Evolutionary conservation across 148 eudicot species (phyloP).

Genomic region (Vaccinium macrocarpon): DNA sequence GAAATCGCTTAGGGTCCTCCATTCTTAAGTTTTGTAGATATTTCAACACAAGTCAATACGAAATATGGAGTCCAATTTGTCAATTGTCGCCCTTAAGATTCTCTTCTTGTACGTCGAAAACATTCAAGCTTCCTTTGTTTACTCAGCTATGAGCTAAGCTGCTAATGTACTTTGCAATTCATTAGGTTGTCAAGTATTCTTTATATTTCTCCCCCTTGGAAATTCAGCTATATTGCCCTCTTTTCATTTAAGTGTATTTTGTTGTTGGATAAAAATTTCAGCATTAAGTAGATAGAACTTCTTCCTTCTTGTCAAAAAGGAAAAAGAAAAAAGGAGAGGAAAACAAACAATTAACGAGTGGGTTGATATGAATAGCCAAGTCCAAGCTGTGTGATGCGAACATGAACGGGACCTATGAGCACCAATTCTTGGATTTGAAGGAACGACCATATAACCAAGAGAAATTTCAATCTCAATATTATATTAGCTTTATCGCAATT

Average conservation of each 20-base stretch:
- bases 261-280: background rate
- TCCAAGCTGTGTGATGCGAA: background rate
- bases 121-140: background rate
- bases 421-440: background rate
- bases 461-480: background rate
- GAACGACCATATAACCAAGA: background rate
- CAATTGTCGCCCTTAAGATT: background rate
- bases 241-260: background rate
- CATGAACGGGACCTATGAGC: background rate
- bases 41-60: background rate
- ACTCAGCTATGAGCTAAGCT: background rate
- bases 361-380: constrained; percentile 4
- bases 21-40: background rate
- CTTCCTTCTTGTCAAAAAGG: background rate
- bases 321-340: background rate
- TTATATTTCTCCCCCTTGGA: background rate
- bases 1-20: background rate
- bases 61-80: constrained; percentile 1
- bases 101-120: background rate
- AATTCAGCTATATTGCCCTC: background rate
- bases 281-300: background rate
- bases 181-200: background rate
- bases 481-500: background rate
- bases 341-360: background rate
- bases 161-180: background rate